phyloP scores from a whole-genome alignment of 805 yeast genomes.

The Allodekkera sacchari region DNA sequence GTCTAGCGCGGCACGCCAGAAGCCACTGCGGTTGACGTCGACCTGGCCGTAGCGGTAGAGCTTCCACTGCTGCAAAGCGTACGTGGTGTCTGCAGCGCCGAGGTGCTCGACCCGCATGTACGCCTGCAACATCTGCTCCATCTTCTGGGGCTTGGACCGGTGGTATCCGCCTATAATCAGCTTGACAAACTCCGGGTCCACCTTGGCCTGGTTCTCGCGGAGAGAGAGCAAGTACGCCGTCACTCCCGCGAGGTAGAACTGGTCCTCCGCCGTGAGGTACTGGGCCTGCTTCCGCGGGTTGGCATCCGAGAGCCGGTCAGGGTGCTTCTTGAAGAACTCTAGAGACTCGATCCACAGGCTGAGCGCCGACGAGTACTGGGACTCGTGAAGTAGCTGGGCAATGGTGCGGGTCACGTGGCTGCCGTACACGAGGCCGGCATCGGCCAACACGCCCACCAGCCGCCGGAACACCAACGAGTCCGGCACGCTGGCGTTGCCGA shows the following conservation, averaged over 20 bases:
- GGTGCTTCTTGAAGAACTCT: constrained; percentile 17
- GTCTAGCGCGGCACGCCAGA: constrained; percentile 9
- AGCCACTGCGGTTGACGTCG: constrained; percentile 14
- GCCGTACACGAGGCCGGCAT: constrained; percentile 15
- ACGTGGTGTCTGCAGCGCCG: constrained; percentile 4
- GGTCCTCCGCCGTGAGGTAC: constrained; percentile 4
- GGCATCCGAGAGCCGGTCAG: constrained; percentile 5
- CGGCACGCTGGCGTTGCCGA: constrained; percentile 9
- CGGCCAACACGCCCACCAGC: constrained; percentile 12
- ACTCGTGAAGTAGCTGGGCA: constrained; percentile 14
- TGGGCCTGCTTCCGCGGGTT: constrained; percentile 1
- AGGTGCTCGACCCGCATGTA: constrained; percentile 3
- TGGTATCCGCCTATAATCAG: constrained; percentile 8
- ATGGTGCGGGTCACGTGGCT: constrained; percentile 21
- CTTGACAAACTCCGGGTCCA: constrained; percentile 16
- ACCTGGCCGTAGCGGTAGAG: constrained; percentile 3
- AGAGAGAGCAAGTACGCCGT: constrained; percentile 14
- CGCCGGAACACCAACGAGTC: constrained; percentile 16
- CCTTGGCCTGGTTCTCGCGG: constrained; percentile 7
- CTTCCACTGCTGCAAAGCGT: constrained; percentile 6
- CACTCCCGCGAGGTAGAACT: constrained; percentile 11
- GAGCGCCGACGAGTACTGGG: constrained; percentile 18
- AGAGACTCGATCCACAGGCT: constrained; percentile 20
- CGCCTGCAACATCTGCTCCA: constrained; percentile 2
- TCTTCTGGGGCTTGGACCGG: constrained; percentile 1